Evolutionary conservation across 148 eudicot species (phyloP).

Genomic region (Chenopodium berlandieri): DNA sequence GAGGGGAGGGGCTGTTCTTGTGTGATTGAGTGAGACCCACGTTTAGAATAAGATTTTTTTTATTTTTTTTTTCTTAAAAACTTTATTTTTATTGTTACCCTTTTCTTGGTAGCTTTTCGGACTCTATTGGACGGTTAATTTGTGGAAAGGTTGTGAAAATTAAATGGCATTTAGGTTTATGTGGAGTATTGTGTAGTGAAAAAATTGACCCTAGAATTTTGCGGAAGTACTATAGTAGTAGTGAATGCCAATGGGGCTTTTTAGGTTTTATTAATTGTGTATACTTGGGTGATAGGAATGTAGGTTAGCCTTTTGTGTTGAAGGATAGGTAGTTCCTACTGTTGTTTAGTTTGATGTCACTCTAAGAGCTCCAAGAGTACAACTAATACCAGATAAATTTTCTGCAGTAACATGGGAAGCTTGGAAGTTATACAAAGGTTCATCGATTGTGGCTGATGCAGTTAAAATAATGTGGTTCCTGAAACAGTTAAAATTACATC

Average conservation of each 20-base stretch:
- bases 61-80: no score
- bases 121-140: background rate
- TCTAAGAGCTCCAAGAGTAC: conserved; percentile 26
- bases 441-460: conserved; percentile 30
- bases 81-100: no score
- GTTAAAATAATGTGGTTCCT: conserved; percentile 20
- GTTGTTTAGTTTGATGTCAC: conserved; percentile 26
- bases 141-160: background rate
- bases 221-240: background rate
- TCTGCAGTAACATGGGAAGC: conserved; percentile 35
- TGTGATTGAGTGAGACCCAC: background rate
- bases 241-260: background rate
- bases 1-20: background rate
- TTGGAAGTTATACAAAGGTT: conserved; percentile 26
- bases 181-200: background rate
- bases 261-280: background rate
- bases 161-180: background rate
- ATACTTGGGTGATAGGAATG: background rate
- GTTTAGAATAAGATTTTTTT: background rate
- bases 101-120: background rate
- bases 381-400: conserved; percentile 33
- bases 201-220: background rate
- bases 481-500: conserved; percentile 21
- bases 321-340: conserved; percentile 18
- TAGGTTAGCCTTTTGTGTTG: conserved; percentile 9